A percentile compares a stretch with the other conserved stretches of the same genome.
These are phyloP conservation scores for Coemansia reversa DNA, from an alignment of 192 early-diverging fungal genomes.

Conservation along the genomic window DNA sequence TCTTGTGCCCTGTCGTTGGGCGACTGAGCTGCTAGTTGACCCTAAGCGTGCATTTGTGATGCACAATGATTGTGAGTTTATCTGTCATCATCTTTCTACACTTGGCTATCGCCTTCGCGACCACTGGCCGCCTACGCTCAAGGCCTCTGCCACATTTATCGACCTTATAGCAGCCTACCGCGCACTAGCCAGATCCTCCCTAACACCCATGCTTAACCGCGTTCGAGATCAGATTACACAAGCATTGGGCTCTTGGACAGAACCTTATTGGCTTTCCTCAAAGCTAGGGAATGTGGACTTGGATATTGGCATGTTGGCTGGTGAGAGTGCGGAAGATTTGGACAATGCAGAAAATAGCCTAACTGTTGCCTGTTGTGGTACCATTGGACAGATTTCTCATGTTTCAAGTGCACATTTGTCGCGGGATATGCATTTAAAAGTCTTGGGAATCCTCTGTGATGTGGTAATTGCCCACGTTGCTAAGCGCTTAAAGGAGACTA, in stretches of 20 bases:
- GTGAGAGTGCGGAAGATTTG: neutral
- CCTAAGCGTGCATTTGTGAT: conserved; percentile 42
- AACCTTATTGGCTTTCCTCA: conserved; percentile 9
- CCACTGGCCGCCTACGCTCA: conserved; percentile 28
- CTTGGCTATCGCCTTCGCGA: conserved; percentile 33
- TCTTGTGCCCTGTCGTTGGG: conserved; percentile 24
- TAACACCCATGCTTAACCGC: conserved; percentile 26
- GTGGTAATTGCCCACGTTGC: conserved; percentile 15
- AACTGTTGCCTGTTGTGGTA: conserved; percentile 24
- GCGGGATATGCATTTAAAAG: conserved; percentile 14
- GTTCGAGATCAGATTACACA: conserved; percentile 11
- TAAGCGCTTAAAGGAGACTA: conserved; percentile 19
- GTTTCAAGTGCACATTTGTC: conserved; percentile 22
- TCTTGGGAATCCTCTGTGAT: conserved; percentile 29
- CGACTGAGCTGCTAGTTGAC: conserved; percentile 14
- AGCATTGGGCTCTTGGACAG: conserved; percentile 29
- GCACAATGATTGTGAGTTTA: conserved; percentile 50
- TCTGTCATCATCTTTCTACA: conserved; percentile 37
- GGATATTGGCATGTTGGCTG: neutral
- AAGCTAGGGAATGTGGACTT: neutral
- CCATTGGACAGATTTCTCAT: conserved; percentile 20
- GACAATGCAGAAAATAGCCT: conserved; percentile 23
- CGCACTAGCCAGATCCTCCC: conserved; percentile 17
- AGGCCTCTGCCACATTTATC: conserved; percentile 35
- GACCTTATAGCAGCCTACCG: conserved; percentile 43